Percentiles rank a stretch among this genome's conserved stretches.
phyloP scores from a whole-genome alignment of 495 filamentous ascomycete genomes.

The Penicillium soppii region DNA sequence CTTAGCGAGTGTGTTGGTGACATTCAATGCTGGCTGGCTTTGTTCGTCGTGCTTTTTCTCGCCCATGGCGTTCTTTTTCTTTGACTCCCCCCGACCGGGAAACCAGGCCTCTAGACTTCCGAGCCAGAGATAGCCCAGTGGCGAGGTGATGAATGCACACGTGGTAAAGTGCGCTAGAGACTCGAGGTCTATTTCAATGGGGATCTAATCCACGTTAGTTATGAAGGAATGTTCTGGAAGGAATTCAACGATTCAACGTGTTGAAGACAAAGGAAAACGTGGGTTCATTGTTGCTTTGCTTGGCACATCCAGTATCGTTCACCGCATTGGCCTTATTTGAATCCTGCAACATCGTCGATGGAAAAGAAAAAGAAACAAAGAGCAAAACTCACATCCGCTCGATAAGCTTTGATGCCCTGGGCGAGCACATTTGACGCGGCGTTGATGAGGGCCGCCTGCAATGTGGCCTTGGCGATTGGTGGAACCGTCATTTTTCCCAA shows the following conservation, averaged over 20 bases:
- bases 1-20: conserved; percentile 71
- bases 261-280: no score
- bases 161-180: conserved; percentile 72
- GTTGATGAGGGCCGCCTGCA: conserved; percentile 66
- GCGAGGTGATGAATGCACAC: conserved; percentile 66
- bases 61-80: conserved; percentile 19
- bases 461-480: conserved; percentile 60
- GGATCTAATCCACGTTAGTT: conserved; percentile 21
- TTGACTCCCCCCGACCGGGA: conserved; percentile 39
- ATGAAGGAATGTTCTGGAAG: no score
- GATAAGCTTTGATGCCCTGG: conserved; percentile 66
- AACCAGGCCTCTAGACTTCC: conserved; percentile 49
- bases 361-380: conserved; percentile 12
- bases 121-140: conserved; percentile 81
- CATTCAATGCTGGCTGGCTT: conserved; percentile 44
- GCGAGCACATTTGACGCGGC: conserved; percentile 75
- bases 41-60: conserved; percentile 7
- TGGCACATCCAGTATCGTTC: no score
- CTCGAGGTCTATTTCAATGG: conserved; percentile 50
- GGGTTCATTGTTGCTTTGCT: no score
- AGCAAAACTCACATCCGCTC: conserved; percentile 47
- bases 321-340: no score
- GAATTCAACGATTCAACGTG: no score
- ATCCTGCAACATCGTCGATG: no score
- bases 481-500: conserved; percentile 28